phyloP scores from a whole-genome alignment of 352 stramenopile species.

The Bremia lactucae region DNA sequence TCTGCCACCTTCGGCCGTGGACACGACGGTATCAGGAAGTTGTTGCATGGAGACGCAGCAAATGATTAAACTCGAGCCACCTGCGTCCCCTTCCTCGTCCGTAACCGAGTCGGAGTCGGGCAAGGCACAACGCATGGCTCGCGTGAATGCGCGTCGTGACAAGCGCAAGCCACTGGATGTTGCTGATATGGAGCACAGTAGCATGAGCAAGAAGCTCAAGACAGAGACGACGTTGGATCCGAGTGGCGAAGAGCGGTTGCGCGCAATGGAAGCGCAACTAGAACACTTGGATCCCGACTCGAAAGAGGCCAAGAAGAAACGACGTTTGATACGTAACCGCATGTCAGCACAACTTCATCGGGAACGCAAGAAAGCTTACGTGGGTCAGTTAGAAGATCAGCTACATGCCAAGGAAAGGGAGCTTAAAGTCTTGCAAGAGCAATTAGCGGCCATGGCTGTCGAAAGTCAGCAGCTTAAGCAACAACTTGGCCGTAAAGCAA shows the following conservation, averaged over 20 bases:
- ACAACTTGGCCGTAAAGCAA: slow-evolving; percentile 20
- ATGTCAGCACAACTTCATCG: slow-evolving; percentile 83
- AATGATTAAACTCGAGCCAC: slow-evolving; percentile 51
- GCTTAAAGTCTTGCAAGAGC: slow-evolving; percentile 61
- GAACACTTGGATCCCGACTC: slow-evolving; percentile 78
- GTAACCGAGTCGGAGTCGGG: slow-evolving; percentile 8
- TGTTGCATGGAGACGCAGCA: slow-evolving; percentile 20
- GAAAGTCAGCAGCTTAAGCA: slow-evolving; percentile 58
- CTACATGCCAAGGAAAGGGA: slow-evolving; percentile 73
- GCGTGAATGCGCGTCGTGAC: slow-evolving; percentile 62
- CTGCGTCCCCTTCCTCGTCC: slow-evolving; percentile 6
- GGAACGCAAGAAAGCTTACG: slow-evolving; percentile 84
- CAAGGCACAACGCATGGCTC: slow-evolving; percentile 58
- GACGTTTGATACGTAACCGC: slow-evolving; percentile 77
- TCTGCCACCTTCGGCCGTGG: slow-evolving; percentile 25
- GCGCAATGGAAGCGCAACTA: slow-evolving; percentile 74
- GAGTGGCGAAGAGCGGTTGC: slow-evolving; percentile 65
- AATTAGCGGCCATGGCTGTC: slow-evolving; percentile 57
- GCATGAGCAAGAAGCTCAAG: slow-evolving; percentile 67
- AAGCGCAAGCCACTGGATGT: slow-evolving; percentile 55
- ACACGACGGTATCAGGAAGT: slow-evolving; percentile 12
- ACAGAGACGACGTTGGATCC: slow-evolving; percentile 47
- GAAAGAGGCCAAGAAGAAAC: slow-evolving; percentile 87
- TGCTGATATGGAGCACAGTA: not conserved
- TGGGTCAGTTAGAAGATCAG: slow-evolving; percentile 78